Evolutionary conservation across 1,284 basidiomycete species (phyloP).

Genomic region (Trametes pubescens): DNA sequence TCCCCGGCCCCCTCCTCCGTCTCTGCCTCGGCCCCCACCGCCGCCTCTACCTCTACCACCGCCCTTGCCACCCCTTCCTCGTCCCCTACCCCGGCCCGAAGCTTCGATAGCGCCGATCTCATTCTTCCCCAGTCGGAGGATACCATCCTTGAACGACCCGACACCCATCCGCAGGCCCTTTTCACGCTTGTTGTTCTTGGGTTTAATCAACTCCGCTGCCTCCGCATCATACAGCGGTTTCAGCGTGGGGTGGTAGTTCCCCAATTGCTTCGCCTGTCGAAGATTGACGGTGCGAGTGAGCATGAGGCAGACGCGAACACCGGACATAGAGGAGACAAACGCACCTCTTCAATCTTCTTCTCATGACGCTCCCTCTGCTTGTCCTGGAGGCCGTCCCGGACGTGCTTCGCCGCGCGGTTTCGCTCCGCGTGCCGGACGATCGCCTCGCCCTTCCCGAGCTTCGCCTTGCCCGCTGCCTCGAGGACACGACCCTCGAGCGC

Average conservation of each 20-base stretch:
- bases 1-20: not conserved
- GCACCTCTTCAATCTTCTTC: constrained; percentile 71
- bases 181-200: constrained; percentile 55
- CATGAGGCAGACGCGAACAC: not conserved
- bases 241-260: constrained; percentile 80
- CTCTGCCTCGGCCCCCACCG: constrained; percentile 25
- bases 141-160: constrained; percentile 75
- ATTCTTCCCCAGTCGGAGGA: constrained; percentile 65
- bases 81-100: constrained; percentile 20
- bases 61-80: constrained; percentile 9
- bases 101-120: constrained; percentile 62
- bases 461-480: constrained; percentile 70
- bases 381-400: constrained; percentile 70
- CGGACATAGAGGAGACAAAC: constrained; percentile 13
- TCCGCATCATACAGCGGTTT: constrained; percentile 68
- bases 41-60: constrained; percentile 29
- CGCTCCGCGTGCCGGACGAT: constrained; percentile 64
- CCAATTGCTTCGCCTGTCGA: constrained; percentile 74
- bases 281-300: not conserved
- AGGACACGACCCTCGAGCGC: constrained; percentile 77
- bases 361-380: constrained; percentile 66
- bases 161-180: constrained; percentile 78
- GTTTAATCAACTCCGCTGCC: constrained; percentile 38
- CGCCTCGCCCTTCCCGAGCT: constrained; percentile 76
- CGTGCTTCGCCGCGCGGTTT: constrained; percentile 70